Evolutionary conservation across 2,329 filamentous ascomycete genomes (phyloP).

Genomic region (Trichoderma sp.): DNA sequence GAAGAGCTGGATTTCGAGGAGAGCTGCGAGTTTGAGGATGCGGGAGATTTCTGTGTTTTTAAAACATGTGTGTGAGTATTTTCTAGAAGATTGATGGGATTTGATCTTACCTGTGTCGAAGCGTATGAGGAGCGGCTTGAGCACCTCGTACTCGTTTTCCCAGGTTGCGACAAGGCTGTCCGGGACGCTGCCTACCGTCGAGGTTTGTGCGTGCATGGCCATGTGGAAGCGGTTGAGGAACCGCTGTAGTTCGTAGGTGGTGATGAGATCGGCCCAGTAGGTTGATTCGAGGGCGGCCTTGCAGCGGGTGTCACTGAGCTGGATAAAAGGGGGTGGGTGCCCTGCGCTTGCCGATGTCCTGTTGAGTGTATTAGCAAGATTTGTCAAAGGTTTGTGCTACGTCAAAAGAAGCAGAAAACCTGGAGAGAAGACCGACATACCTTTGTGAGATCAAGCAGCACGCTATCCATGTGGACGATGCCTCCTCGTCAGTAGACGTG

Average conservation of each 20-base stretch:
- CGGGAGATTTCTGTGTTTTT: slow-evolving; percentile 43
- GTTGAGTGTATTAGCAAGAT: not conserved
- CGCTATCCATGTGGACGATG: slow-evolving; percentile 52
- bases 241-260: slow-evolving; percentile 48
- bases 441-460: slow-evolving; percentile 53
- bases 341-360: slow-evolving; percentile 37
- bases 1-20: slow-evolving; percentile 53
- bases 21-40: slow-evolving; percentile 48
- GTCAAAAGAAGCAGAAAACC: not conserved
- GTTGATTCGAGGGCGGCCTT: slow-evolving; percentile 38
- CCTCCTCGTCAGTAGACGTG: slow-evolving; percentile 50
- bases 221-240: slow-evolving; percentile 51
- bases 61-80: not conserved
- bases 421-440: slow-evolving; percentile 28
- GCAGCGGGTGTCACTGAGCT: slow-evolving; percentile 47
- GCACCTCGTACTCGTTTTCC: slow-evolving; percentile 52
- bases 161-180: slow-evolving; percentile 47
- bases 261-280: slow-evolving; percentile 44
- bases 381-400: not conserved
- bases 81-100: no score
- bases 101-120: slow-evolving; percentile 49
- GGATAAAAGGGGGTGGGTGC: slow-evolving; percentile 49
- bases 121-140: slow-evolving; percentile 45
- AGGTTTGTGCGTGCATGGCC: slow-evolving; percentile 47
- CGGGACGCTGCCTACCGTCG: slow-evolving; percentile 46